These are phyloP conservation scores for Trypanosoma rangeli DNA, from an alignment of 208 protist species.

Conservation along the genomic window DNA sequence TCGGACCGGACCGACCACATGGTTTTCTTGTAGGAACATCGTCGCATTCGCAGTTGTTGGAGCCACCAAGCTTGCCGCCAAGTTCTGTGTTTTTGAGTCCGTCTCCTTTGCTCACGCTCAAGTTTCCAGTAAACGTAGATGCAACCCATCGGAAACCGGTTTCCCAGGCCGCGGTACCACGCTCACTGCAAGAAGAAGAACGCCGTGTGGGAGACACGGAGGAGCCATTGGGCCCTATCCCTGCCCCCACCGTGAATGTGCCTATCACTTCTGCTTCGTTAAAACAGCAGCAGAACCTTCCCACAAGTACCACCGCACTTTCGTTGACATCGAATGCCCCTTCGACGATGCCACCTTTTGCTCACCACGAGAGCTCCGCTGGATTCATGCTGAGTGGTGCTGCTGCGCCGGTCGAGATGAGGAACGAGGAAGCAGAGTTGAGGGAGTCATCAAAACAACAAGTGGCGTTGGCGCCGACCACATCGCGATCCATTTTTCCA, in stretches of 20 bases:
- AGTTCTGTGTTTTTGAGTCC: constrained; percentile 55
- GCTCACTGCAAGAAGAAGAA: constrained; percentile 10
- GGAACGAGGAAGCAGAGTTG: constrained; percentile 10
- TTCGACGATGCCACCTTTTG: constrained; percentile 1
- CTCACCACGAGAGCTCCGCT: neutral
- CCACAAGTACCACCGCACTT: neutral
- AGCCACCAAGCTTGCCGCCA: constrained; percentile 53
- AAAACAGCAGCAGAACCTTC: neutral
- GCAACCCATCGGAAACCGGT: neutral
- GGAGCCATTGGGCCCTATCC: neutral
- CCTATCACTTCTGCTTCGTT: constrained; percentile 5
- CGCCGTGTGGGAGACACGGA: constrained; percentile 5
- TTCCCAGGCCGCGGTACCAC: neutral
- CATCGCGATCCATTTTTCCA: neutral
- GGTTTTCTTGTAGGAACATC: constrained; percentile 18
- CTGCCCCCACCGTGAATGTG: neutral
- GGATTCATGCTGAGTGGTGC: neutral
- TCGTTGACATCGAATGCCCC: neutral
- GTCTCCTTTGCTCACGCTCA: constrained; percentile 39
- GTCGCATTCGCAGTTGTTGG: constrained; percentile 20
- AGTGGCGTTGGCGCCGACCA: constrained; percentile 22
- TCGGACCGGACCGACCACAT: neutral
- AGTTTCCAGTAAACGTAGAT: neutral
- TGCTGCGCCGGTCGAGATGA: neutral
- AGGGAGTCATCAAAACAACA: constrained; percentile 23